A percentile compares a stretch with the other conserved stretches of the same genome.
phyloP scores from a whole-genome alignment of 2,329 filamentous ascomycete genomes.

The Parastagonospora nodorum region DNA sequence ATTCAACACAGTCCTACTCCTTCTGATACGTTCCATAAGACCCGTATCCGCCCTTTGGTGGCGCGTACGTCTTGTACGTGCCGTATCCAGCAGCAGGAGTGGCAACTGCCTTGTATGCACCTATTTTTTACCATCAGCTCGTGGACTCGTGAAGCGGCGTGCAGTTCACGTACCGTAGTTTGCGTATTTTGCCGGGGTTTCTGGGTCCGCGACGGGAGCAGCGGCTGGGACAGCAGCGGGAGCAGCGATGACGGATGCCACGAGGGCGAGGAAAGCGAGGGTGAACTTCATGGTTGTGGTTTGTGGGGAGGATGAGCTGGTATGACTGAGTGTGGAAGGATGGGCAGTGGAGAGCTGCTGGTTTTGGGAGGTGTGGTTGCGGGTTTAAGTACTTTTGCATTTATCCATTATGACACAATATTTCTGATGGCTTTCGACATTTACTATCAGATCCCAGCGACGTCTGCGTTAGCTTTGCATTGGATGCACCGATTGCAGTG shows the following conservation, averaged over 20 bases:
- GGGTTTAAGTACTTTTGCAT: too few species aligned
- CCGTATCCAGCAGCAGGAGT: constrained; percentile 8
- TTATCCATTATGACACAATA: too few species aligned
- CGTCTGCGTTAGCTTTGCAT: too few species aligned
- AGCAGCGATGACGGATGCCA: constrained; percentile 23
- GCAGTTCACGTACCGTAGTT: constrained; percentile 17
- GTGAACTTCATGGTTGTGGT: constrained; percentile 23
- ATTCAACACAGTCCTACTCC: not conserved
- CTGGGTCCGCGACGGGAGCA: constrained; percentile 18
- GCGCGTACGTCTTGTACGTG: constrained; percentile 12
- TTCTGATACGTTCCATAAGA: constrained; percentile 21
- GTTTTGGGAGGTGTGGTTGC: not conserved
- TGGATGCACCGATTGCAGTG: too few species aligned
- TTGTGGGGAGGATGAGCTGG: not conserved
- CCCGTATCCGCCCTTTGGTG: constrained; percentile 20
- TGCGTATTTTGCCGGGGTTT: constrained; percentile 17
- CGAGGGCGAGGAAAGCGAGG: constrained; percentile 25
- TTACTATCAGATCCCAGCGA: too few species aligned
- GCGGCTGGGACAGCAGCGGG: constrained; percentile 16
- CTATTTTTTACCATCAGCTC: not conserved
- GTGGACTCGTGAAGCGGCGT: not conserved
- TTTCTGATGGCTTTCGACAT: too few species aligned
- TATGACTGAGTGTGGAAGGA: not conserved
- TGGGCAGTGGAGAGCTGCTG: not conserved
- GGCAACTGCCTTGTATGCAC: not conserved